Evolutionary conservation across 768 basidiomycete species (phyloP).

Genomic region (Lanmaoa rubissima): DNA sequence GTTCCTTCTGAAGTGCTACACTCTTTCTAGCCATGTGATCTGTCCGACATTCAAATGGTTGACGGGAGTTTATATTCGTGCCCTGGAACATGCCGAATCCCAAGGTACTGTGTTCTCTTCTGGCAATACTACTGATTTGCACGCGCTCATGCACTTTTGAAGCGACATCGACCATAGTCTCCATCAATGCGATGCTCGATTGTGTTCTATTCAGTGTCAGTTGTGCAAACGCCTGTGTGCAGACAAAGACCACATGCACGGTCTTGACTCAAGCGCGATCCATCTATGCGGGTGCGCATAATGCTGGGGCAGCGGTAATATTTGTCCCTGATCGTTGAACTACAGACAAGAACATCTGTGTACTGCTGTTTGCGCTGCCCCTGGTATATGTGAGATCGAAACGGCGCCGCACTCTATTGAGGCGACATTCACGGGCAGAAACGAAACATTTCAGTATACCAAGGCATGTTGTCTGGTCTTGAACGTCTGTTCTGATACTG

Average conservation of each 20-base stretch:
- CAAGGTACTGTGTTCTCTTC: conserved; percentile 34
- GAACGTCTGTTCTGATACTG: neutral
- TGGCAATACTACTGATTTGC: neutral
- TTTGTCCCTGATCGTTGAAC: neutral
- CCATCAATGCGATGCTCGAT: conserved; percentile 50
- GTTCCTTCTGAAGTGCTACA: neutral
- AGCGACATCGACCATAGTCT: conserved; percentile 46
- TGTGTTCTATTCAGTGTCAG: conserved; percentile 54
- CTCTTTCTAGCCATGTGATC: conserved; percentile 40
- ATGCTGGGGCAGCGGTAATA: neutral
- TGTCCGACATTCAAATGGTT: conserved; percentile 30
- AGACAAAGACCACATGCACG: conserved; percentile 51
- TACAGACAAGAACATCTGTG: conserved; percentile 55
- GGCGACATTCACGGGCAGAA: conserved; percentile 57
- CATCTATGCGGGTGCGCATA: conserved; percentile 57
- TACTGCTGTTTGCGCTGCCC: conserved; percentile 37
- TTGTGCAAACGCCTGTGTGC: conserved; percentile 56
- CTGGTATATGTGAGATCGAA: conserved; percentile 59
- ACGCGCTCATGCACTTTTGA: neutral
- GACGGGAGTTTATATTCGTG: conserved; percentile 41
- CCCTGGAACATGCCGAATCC: conserved; percentile 38
- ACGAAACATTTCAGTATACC: conserved; percentile 64
- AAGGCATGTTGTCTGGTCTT: conserved; percentile 41
- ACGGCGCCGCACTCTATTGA: conserved; percentile 58
- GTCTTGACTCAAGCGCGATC: conserved; percentile 34